Base-by-base conservation (phyloP, 2,329 filamentous ascomycete genomes). In the Colletotrichum gloeosporioides region DNA sequence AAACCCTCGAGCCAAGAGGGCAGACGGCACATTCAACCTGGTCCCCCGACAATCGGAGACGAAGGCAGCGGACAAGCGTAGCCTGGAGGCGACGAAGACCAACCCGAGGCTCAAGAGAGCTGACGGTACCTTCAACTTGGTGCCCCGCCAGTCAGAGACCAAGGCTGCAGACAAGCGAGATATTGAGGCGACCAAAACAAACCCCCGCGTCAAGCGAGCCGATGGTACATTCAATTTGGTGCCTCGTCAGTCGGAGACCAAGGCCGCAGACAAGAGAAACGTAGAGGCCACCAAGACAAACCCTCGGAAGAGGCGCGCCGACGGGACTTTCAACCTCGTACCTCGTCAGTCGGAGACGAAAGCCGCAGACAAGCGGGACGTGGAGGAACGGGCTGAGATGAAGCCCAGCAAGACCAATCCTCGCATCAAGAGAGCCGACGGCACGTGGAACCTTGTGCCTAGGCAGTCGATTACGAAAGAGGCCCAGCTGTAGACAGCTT, bases 371-470 rank as follows among this genome's bases (percentile, higher is more conserved):
- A 36, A 39, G n/a, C 22, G 29, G 12, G 15, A 25, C n/a, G n/a
- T 34, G 4, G n/a, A 57, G 66, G 57, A 69, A n/a, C 49, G 49
- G 4, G 66, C 13, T 32, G 49, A 55, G 18, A 49, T 27, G 2
- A 22, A 7, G 15, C 53, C 49, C 13, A 57, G 29, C 31, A 69
- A 59, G 49, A 59, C 49, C 29, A 69, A 69, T 9, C 66, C 66
- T 25, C 49, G 49, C 13, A 25, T 27, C n/a, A 69, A 59, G 66
- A 57, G 66, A 25, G 66, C 22, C 6, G 66, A 59, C 18, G 66
- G 66, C 22, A 69, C 49, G 4, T 69, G 66, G 49, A 27, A 69
- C 31, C 66, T 69, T 1, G 65, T 68, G 15, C 66, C 53, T 15
- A 57, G 49, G 32, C 44, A 39, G 53, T 59, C 66, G 13, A 36